Percentiles rank a stretch among this genome's conserved stretches.
Conservation (phyloP, 2,329 filamentous ascomycete species). For the Penicillium hordei region DNA sequence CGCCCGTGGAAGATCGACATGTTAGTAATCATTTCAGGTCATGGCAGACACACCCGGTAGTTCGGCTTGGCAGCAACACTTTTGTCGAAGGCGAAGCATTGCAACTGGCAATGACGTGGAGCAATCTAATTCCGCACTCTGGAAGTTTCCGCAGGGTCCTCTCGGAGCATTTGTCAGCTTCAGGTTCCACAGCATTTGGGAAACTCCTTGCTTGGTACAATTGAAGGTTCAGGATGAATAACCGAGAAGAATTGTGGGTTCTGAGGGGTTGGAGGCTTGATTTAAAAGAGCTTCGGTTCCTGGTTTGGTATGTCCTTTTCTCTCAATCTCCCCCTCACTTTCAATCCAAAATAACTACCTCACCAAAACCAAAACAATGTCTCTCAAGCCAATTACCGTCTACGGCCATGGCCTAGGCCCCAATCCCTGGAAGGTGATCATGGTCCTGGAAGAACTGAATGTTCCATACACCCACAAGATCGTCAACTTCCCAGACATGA, state of each 20-base stretch:
- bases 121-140: not conserved
- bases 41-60: not conserved
- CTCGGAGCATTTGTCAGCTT: not conserved
- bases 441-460: slow-evolving; percentile 35
- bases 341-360: not conserved
- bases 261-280: not conserved
- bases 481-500: slow-evolving; percentile 31
- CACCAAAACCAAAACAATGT: slow-evolving; percentile 13
- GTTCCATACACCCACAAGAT: slow-evolving; percentile 30
- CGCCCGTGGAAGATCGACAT: not conserved
- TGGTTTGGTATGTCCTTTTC: not conserved
- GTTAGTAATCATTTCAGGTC: not conserved
- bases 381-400: slow-evolving; percentile 22
- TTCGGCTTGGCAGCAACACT: not conserved
- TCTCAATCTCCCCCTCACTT: not conserved
- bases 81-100: not conserved
- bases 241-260: not conserved
- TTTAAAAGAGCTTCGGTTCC: not conserved
- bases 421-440: slow-evolving; percentile 36
- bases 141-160: not conserved
- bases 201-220: not conserved
- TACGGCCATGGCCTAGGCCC: slow-evolving; percentile 27
- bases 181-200: not conserved
- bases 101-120: not conserved
- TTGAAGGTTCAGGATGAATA: not conserved